Base-by-base conservation (phyloP, 129 eudicot species). In the Gnaphalium uliginosum region DNA sequence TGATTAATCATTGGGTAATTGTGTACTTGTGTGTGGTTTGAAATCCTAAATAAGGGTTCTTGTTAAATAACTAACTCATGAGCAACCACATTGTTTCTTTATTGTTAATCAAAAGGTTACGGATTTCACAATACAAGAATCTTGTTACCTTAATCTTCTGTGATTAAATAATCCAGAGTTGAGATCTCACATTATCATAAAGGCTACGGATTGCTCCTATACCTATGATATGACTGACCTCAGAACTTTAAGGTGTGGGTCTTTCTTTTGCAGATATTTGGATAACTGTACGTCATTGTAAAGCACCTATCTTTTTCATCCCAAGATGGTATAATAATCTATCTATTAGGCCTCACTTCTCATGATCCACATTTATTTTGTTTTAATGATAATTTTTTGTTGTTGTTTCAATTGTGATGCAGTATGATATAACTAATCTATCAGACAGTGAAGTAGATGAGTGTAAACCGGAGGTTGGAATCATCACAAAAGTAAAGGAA, bases 391-490 rank as follows among this genome's bases (percentile, higher is more conserved):
- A 5, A 56, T 6, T 19, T n/a, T 8, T 56, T 6, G 8, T 53
- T 7, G 23, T n/a, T 19, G 53, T 56, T 19, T 7, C 3, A 19
- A n/a, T 56, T 56, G 24, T 56, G 24, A 19, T 85, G 69, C 67
- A 81, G 94, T 72, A 71, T 79, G 79, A 88, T 75, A 67, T 83
- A 78, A 75, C 79, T 56, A 81, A 89, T 53, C 50, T 80, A 60
- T 86, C 90, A 65, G 89, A 87, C 68, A 84, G 74, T 13, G 85
- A 84, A 63, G 84, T 78, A 63, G 83, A 79, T 68, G 68, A 77
- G 71, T 74, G 48, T 9, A 76, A 76, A 60, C 76, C 81, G 35
- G 88, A 51, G 17, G 69, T 72, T 75, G 86, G 77, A 82, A 80
- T 68, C 77, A 67, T 73, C 81, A 76, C 86, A 8, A 84, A 84